Evolutionary conservation across 148 eudicot species (phyloP), one percentile per base, ranked within the genome.

Genomic region (Nepenthes gracilis): DNA sequence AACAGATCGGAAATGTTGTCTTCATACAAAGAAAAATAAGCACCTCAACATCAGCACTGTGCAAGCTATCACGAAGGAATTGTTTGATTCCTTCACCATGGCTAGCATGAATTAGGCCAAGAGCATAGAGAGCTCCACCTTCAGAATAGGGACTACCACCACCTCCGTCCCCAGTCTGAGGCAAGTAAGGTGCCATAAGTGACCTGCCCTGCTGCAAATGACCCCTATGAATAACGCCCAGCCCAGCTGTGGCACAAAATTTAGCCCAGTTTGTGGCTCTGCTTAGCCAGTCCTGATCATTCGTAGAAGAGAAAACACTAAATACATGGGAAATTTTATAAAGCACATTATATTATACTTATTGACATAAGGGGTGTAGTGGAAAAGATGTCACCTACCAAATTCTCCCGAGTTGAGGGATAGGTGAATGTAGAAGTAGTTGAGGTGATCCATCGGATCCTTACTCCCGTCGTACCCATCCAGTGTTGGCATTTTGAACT

Each of bases 241-340:
- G 70, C 64, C 98, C 98, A 13, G 98, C 98, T 53, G 98, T 93
- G 33, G 98, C 98, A 77, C 96, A 86, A 75, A 93, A 93, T 64
- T 93, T 93, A 37, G 98, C 98, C 96, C 96, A 93, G 62, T 93
- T 93, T 36, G 98, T 93, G 62, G 98, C 98, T 63, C 96, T 79
- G 74, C 98, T 93, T 55, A 93, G 83, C 98, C 98, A 93, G 71
- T 93, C 98, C 98, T 93, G 78, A 57, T 7, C 65, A 64, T 61
- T 3, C 36, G 74, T 43, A n/a, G 2, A 64, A 14, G 43, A 61
- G 12, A 67, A 1, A 54, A 51, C 12, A 35, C 33, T 67, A 23
- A 23, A 23, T 23, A 23, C 23, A 23, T 23, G 23, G 23, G n/a
- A 11, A 54, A 32, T 33, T 45, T 36, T 43, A 7, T n/a, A n/a